Evolutionary conservation across 495 filamentous ascomycete species (phyloP).

Genomic region (Saxophila tyrrhenica): DNA sequence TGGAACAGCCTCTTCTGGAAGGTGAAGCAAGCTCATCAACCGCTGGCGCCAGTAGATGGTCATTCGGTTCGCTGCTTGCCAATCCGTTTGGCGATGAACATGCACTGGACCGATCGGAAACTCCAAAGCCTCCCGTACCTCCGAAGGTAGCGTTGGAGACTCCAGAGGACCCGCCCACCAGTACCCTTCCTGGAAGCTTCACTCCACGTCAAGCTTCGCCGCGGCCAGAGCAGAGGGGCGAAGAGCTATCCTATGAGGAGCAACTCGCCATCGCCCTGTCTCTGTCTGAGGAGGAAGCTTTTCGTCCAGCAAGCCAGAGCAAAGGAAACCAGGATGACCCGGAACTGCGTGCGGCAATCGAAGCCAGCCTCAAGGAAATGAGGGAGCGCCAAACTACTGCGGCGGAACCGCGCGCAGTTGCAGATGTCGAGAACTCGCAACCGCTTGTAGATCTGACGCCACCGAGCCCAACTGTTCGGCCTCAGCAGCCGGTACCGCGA

Average conservation of each 20-base stretch:
- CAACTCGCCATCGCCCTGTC: conserved; percentile 19
- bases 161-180: background rate
- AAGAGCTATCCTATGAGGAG: conserved; percentile 17
- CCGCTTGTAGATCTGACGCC: conserved; percentile 14
- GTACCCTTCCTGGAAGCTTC: conserved; percentile 9
- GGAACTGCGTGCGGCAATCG: conserved; percentile 16
- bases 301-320: background rate
- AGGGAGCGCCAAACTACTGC: conserved; percentile 8
- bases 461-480: conserved; percentile 1
- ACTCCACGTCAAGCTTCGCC: background rate
- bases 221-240: background rate
- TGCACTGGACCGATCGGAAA: conserved; percentile 11
- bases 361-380: conserved; percentile 14
- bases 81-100: conserved; percentile 17
- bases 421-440: background rate
- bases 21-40: conserved; percentile 2
- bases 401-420: background rate
- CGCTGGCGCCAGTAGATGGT: conserved; percentile 1
- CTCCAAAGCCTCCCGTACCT: conserved; percentile 13
- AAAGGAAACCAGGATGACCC: background rate
- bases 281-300: conserved; percentile 16
- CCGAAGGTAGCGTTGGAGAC: conserved; percentile 13
- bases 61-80: conserved; percentile 7
- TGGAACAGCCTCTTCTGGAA: background rate
- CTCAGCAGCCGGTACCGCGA: background rate